Percentiles rank a stretch among this genome's conserved stretches.
Conservation (phyloP, 176 grass and related monocot species). For the Lolium multiflorum region DNA sequence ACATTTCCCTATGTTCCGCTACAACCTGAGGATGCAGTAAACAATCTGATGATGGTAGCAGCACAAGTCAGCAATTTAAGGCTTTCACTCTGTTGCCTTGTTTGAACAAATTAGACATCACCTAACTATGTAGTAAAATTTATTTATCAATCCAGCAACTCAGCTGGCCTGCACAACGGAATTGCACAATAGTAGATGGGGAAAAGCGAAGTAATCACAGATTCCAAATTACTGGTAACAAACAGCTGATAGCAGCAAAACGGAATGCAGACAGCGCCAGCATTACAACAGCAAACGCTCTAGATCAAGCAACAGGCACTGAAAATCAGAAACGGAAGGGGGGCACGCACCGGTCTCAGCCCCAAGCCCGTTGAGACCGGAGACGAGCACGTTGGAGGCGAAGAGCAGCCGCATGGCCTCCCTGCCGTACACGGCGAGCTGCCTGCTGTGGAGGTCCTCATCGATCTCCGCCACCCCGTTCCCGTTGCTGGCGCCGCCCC, state of each 20-base stretch:
- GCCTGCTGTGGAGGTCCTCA: conserved; percentile 81
- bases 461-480: conserved; percentile 64
- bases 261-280: neutral
- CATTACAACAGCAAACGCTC: neutral
- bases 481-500: conserved; percentile 26
- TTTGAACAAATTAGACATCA: conserved; percentile 14
- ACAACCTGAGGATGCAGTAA: conserved; percentile 25
- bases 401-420: conserved; percentile 85
- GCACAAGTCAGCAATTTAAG: conserved; percentile 1
- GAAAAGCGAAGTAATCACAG: neutral
- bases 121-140: neutral
- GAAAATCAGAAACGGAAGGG: neutral
- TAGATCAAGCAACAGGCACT: neutral
- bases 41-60: neutral
- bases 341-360: conserved; percentile 73
- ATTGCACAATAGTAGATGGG: neutral
- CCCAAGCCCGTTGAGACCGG: conserved; percentile 77
- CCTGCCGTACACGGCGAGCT: conserved; percentile 84
- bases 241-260: neutral
- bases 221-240: neutral
- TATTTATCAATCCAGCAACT: conserved; percentile 27
- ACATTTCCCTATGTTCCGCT: neutral
- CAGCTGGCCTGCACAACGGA: neutral
- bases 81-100: neutral
- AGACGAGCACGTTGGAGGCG: conserved; percentile 71